A percentile compares a stretch with the other conserved stretches of the same genome.
Conservation (phyloP, 495 filamentous ascomycete genomes). For the Choiromyces venosus region DNA sequence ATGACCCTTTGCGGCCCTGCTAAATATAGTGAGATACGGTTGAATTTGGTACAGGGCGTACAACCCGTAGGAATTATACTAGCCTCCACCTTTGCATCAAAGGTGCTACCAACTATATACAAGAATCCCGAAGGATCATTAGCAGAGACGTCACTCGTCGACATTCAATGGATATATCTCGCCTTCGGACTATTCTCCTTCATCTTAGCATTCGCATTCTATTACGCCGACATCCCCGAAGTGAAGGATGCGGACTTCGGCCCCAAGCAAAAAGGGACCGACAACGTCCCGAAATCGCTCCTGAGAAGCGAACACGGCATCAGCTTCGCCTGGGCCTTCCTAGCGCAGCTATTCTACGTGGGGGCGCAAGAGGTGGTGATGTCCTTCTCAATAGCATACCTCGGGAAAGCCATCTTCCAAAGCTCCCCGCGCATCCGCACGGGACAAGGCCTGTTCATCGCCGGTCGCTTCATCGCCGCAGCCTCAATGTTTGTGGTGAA, state of each 20-base stretch:
- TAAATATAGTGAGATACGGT: conserved; percentile 59
- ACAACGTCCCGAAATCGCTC: not conserved
- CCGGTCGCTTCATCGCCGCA: conserved; percentile 59
- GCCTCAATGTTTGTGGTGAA: conserved; percentile 53
- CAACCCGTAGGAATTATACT: conserved; percentile 61
- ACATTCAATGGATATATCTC: conserved; percentile 69
- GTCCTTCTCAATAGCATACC: conserved; percentile 24
- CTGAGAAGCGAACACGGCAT: conserved; percentile 11
- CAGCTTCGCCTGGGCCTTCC: conserved; percentile 45
- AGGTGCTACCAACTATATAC: conserved; percentile 51
- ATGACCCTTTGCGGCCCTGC: conserved; percentile 62
- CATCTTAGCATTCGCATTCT: conserved; percentile 59
- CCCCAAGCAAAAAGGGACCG: not conserved
- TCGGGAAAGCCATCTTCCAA: conserved; percentile 5
- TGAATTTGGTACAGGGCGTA: conserved; percentile 64
- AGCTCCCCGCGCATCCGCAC: conserved; percentile 46
- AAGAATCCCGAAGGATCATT: conserved; percentile 42
- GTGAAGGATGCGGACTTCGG: conserved; percentile 59
- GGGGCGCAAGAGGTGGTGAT: conserved; percentile 60
- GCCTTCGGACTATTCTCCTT: conserved; percentile 62
- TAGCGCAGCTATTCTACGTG: conserved; percentile 61
- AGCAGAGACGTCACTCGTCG: conserved; percentile 54
- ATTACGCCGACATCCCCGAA: conserved; percentile 62
- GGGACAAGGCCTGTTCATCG: conserved; percentile 57
- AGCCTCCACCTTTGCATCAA: conserved; percentile 24